A percentile compares a stretch with the other conserved stretches of the same genome.
Evolutionary conservation across 768 basidiomycete species (phyloP).

Genomic region (Pholiota molesta): DNA sequence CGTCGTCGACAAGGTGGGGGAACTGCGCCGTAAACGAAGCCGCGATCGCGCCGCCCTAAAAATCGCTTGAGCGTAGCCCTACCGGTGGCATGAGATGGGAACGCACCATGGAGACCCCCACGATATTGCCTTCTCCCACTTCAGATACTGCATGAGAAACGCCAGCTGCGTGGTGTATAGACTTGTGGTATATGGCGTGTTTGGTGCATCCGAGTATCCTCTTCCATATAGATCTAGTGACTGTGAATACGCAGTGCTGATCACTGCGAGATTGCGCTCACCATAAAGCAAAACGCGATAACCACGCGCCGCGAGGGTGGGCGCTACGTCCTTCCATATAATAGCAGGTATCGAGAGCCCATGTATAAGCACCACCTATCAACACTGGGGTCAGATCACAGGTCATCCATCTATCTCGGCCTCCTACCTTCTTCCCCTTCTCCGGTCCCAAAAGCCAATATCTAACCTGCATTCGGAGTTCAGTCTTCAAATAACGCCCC

Average conservation of each 20-base stretch:
- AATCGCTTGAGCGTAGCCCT: constrained; percentile 1
- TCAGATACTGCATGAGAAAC: constrained; percentile 76
- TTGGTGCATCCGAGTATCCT: constrained; percentile 82
- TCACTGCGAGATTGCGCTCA: constrained; percentile 28
- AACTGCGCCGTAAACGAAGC: constrained; percentile 72
- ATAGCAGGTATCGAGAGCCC: constrained; percentile 78
- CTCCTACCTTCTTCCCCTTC: constrained; percentile 61
- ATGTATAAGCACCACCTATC: constrained; percentile 74
- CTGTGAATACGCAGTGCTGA: not conserved
- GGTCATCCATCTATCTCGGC: not conserved
- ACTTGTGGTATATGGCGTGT: constrained; percentile 62
- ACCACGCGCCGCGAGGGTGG: constrained; percentile 60
- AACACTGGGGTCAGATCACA: not conserved
- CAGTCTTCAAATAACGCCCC: constrained; percentile 1
- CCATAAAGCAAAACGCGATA: constrained; percentile 80
- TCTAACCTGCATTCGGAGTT: constrained; percentile 47
- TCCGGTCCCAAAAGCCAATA: constrained; percentile 82
- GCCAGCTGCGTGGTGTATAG: constrained; percentile 82
- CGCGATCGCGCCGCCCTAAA: constrained; percentile 74
- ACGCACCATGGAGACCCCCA: constrained; percentile 77
- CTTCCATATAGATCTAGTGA: constrained; percentile 74
- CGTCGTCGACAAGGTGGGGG: constrained; percentile 68
- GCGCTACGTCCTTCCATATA: constrained; percentile 78
- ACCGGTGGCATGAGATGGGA: not conserved
- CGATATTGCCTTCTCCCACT: constrained; percentile 70